Evolutionary conservation across 2,329 filamentous ascomycete species (phyloP).

Genomic region (Fusarium compactum): DNA sequence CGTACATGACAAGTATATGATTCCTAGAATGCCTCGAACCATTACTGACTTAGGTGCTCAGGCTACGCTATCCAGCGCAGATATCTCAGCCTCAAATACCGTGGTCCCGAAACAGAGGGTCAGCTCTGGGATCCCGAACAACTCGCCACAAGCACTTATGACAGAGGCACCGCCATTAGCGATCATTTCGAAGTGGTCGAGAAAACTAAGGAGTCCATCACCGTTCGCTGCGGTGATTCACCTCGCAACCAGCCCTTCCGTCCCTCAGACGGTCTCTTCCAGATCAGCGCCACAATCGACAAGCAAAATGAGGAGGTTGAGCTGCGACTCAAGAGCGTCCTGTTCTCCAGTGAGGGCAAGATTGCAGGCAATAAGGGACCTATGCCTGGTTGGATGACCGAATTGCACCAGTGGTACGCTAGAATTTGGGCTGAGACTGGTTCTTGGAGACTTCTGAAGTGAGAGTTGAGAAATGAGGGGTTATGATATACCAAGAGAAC

Average conservation of each 20-base stretch:
- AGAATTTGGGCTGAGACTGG: slow-evolving; percentile 56
- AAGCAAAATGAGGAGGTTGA: slow-evolving; percentile 69
- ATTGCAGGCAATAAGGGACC: slow-evolving; percentile 51
- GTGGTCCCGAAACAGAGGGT: slow-evolving; percentile 67
- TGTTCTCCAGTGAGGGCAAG: slow-evolving; percentile 63
- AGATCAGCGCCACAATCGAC: slow-evolving; percentile 72
- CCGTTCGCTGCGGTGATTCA: slow-evolving; percentile 74
- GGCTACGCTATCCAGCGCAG: slow-evolving; percentile 70
- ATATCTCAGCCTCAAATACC: slow-evolving; percentile 70
- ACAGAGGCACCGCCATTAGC: slow-evolving; percentile 72
- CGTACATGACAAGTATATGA: accelerated
- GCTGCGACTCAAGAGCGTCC: slow-evolving; percentile 72
- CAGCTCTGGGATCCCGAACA: slow-evolving; percentile 72
- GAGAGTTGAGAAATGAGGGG: not conserved
- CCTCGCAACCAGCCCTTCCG: slow-evolving; percentile 68
- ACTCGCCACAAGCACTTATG: slow-evolving; percentile 68
- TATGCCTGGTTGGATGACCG: slow-evolving; percentile 48
- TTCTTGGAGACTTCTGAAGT: slow-evolving; percentile 54
- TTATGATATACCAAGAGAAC: slow-evolving; percentile 18
- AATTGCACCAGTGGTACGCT: slow-evolving; percentile 57
- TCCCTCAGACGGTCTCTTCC: slow-evolving; percentile 73
- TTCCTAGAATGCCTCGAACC: too few relatives aligned
- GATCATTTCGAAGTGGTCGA: slow-evolving; percentile 80
- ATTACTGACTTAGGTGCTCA: slow-evolving; percentile 39
- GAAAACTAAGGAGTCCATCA: slow-evolving; percentile 69